Evolutionary conservation across 1,139 yeast species (phyloP).

Genomic region (Pichia sp.): DNA sequence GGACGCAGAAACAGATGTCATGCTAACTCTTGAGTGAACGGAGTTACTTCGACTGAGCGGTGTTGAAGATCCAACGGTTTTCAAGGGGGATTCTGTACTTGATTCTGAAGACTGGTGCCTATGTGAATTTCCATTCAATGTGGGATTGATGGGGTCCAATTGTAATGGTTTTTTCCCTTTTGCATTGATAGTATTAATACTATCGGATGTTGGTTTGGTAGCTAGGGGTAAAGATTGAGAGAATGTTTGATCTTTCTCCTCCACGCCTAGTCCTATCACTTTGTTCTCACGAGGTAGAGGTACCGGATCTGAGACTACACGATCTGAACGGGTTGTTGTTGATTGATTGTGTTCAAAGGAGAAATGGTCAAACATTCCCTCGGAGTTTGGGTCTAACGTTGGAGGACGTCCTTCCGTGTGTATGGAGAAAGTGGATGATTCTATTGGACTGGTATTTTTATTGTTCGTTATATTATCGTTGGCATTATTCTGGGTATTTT

Average conservation of each 20-base stretch:
- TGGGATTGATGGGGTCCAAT: neutral
- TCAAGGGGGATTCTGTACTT: neutral
- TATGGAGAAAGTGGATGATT: too few relatives aligned
- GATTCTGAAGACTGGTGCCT: neutral
- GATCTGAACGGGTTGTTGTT: neutral
- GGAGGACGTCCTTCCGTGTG: too few relatives aligned
- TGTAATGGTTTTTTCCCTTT: neutral
- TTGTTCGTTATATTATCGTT: neutral
- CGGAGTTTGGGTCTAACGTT: too few relatives aligned
- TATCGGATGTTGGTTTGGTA: neutral
- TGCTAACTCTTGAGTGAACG: conserved; percentile 1
- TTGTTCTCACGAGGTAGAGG: neutral
- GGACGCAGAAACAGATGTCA: too few relatives aligned
- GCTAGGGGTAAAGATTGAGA: conserved; percentile 9
- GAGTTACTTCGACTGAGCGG: neutral
- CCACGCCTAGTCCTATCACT: neutral
- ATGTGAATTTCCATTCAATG: neutral
- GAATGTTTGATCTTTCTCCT: conserved; percentile 1
- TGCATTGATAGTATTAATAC: neutral
- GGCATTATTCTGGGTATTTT: too few relatives aligned
- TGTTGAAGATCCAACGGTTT: neutral
- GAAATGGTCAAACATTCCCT: conserved; percentile 16
- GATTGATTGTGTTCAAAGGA: conserved; percentile 9
- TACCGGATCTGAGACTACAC: conserved; percentile 2
- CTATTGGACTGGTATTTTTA: too few relatives aligned